Conservation (phyloP, 345 rosid genomes). For the Cardamine occulta region DNA sequence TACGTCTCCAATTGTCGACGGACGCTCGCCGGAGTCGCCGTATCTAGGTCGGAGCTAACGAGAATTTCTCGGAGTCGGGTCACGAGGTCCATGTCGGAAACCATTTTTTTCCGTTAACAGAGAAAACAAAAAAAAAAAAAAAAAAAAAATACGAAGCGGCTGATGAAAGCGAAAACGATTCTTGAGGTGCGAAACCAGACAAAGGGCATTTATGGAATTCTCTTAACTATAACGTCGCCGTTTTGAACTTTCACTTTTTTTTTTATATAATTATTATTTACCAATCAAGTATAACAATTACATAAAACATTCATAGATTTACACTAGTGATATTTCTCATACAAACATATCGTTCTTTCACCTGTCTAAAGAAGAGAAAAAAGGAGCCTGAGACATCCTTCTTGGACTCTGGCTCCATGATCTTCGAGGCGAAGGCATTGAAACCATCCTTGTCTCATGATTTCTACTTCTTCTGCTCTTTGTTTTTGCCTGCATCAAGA, state of each 20-base stretch:
- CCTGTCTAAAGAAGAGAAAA: conserved; percentile 61
- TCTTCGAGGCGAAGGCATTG: conserved; percentile 51
- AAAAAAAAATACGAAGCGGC: conserved; percentile 20
- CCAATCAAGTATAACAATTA: neutral
- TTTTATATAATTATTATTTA: conserved; percentile 10
- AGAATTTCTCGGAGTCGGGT: conserved; percentile 76
- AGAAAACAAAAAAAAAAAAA: neutral
- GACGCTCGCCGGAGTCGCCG: conserved; percentile 70
- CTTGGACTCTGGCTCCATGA: conserved; percentile 58
- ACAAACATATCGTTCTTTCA: conserved; percentile 20
- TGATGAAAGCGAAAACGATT: conserved; percentile 31
- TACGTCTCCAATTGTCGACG: conserved; percentile 72
- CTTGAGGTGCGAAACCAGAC: conserved; percentile 7
- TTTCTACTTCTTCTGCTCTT: conserved; percentile 58
- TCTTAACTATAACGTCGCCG: conserved; percentile 1
- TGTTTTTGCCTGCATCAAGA: conserved; percentile 50
- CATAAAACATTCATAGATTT: conserved; percentile 17
- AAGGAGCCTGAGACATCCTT: conserved; percentile 53
- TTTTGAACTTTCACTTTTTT: neutral
- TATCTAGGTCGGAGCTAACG: conserved; percentile 69
- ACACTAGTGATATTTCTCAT: conserved; percentile 11
- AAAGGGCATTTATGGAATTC: conserved; percentile 32
- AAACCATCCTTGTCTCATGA: conserved; percentile 52
- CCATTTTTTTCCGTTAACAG: conserved; percentile 50
- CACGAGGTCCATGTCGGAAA: conserved; percentile 70